Evolutionary conservation across 1,139 yeast genomes (phyloP).

Genomic region (Entelexis paramagnoliae): DNA sequence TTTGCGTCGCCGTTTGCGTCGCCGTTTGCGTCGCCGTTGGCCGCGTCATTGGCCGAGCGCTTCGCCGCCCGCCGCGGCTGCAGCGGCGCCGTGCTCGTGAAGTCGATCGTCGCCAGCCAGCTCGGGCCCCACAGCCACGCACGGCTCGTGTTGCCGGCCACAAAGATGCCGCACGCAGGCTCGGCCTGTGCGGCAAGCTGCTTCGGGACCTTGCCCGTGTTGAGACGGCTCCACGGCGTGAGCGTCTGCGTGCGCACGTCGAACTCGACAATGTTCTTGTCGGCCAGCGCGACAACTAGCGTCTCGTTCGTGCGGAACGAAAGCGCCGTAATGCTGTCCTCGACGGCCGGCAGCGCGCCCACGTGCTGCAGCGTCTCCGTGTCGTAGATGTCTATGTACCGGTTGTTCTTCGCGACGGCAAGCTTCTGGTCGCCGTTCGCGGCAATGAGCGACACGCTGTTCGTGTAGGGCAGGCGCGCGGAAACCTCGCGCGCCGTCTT

Average conservation of each 20-base stretch:
- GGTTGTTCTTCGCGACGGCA: constrained; percentile 21
- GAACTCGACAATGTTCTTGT: constrained; percentile 66
- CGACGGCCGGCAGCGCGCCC: constrained; percentile 19
- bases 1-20: constrained; percentile 38
- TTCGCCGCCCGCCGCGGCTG: constrained; percentile 28
- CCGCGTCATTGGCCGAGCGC: constrained; percentile 24
- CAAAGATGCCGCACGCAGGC: constrained; percentile 64
- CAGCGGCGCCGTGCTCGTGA: constrained; percentile 27
- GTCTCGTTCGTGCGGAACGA: constrained; percentile 45
- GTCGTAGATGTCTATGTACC: constrained; percentile 37
- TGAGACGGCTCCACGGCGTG: constrained; percentile 71
- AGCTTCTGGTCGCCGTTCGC: constrained; percentile 14
- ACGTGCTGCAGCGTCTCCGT: constrained; percentile 26
- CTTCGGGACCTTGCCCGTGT: constrained; percentile 64
- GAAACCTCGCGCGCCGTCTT: background rate
- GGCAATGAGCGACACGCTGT: constrained; percentile 19
- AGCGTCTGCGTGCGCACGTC: constrained; percentile 34
- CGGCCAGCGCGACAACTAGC: constrained; percentile 59
- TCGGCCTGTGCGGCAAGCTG: constrained; percentile 52
- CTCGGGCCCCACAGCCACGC: constrained; percentile 84
- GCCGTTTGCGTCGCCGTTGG: constrained; percentile 38
- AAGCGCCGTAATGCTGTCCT: constrained; percentile 47
- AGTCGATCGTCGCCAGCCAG: constrained; percentile 71
- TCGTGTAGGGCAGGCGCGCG: constrained; percentile 15
- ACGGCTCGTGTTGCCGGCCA: constrained; percentile 35